phyloP scores from a whole-genome alignment of 495 filamentous ascomycete genomes.

The Penicillium diatomitis region DNA sequence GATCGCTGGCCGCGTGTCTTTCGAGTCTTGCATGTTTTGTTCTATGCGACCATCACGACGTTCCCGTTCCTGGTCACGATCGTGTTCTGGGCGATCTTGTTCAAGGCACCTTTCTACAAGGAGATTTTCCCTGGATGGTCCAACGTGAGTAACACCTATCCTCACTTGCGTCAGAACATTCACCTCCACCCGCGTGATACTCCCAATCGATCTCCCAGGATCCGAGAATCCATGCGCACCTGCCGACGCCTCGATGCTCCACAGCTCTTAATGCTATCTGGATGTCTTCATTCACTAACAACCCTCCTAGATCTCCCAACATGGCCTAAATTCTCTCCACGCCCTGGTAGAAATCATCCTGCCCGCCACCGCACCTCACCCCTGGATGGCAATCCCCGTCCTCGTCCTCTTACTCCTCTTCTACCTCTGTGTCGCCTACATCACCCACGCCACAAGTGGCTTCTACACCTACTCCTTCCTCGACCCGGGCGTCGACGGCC shows the following conservation, averaged over 20 bases:
- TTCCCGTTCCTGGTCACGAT: constrained; percentile 61
- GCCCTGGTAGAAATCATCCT: constrained; percentile 65
- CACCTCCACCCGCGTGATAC: no score
- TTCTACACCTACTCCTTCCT: constrained; percentile 75
- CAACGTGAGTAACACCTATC: constrained; percentile 39
- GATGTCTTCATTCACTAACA: not conserved
- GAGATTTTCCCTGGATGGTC: constrained; percentile 48
- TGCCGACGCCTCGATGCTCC: no score
- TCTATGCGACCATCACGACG: constrained; percentile 56
- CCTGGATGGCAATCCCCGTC: constrained; percentile 25
- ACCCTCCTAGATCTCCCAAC: constrained; percentile 51
- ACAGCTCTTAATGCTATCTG: no score
- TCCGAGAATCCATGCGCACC: no score
- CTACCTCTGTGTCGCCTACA: constrained; percentile 66
- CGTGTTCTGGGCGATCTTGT: constrained; percentile 44
- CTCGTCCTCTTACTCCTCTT: constrained; percentile 47
- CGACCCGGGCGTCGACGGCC: constrained; percentile 40
- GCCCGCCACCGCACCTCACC: constrained; percentile 48
- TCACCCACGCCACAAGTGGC: constrained; percentile 56
- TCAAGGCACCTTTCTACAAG: constrained; percentile 42
- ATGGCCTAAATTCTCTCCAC: constrained; percentile 63
- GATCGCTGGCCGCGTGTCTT: constrained; percentile 51
- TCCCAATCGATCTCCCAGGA: no score
- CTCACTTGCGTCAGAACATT: no score
- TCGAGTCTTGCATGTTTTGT: constrained; percentile 55